Evolutionary conservation across 2,329 filamentous ascomycete species (phyloP).

Genomic region (Sporothrix brasiliensis): DNA sequence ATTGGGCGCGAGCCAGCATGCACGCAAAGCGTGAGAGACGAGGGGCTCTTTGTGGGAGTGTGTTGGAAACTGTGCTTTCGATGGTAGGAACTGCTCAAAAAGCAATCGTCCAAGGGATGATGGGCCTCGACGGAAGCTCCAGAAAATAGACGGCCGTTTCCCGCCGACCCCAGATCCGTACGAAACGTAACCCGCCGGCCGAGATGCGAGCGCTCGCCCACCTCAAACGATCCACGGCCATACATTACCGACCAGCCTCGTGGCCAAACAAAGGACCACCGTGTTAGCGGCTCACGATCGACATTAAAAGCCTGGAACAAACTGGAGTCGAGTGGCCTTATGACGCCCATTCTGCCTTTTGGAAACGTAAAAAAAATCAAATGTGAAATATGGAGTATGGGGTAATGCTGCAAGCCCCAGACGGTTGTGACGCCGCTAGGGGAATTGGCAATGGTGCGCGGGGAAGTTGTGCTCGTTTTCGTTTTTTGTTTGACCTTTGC

Average conservation of each 20-base stretch:
- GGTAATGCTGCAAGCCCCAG: slow-evolving; percentile 1
- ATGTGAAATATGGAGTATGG: background rate
- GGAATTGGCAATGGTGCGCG: background rate
- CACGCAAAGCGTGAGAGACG: slow-evolving; percentile 2
- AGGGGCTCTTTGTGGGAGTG: background rate
- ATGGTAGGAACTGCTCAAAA: background rate
- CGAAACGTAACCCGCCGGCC: slow-evolving; percentile 7
- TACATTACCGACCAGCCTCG: background rate
- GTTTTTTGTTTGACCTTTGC: background rate
- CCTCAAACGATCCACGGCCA: background rate
- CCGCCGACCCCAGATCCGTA: slow-evolving; percentile 16
- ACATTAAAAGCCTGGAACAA: background rate
- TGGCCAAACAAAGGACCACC: slow-evolving; percentile 1
- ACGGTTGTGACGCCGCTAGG: slow-evolving; percentile 15
- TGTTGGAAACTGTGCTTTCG: background rate
- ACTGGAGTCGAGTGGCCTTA: background rate
- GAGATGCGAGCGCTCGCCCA: slow-evolving; percentile 18
- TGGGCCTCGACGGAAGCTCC: too few relatives aligned
- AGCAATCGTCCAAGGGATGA: background rate
- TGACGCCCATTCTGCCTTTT: background rate
- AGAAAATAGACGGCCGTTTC: slow-evolving; percentile 15
- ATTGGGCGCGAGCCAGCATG: background rate
- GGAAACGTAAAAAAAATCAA: background rate
- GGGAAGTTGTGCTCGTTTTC: background rate
- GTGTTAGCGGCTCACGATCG: slow-evolving; percentile 5